These are phyloP conservation scores for Hibiscus mutabilis DNA, from an alignment of 345 rosid genomes.

Conservation along the genomic window DNA sequence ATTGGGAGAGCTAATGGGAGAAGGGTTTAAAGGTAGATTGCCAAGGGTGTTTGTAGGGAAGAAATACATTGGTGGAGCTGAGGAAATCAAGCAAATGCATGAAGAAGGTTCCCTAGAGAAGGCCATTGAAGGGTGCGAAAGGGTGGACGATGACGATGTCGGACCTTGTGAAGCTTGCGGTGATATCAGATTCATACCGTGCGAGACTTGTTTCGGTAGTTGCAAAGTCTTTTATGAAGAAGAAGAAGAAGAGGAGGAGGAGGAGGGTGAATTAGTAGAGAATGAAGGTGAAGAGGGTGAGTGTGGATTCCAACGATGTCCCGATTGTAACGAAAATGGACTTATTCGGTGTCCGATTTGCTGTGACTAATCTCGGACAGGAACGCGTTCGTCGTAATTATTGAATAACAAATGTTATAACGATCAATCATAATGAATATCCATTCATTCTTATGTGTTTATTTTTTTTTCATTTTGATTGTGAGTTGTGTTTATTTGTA, in stretches of 20 bases:
- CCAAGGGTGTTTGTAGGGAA: slow-evolving; percentile 73
- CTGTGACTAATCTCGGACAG: slow-evolving; percentile 24
- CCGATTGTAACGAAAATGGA: slow-evolving; percentile 92
- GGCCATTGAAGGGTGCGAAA: slow-evolving; percentile 48
- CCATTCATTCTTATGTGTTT: too few species aligned
- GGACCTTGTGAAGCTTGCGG: slow-evolving; percentile 78
- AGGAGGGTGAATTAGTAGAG: slow-evolving; percentile 16
- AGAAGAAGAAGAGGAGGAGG: slow-evolving; percentile 28
- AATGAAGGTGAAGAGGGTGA: slow-evolving; percentile 26
- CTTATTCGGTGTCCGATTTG: slow-evolving; percentile 67
- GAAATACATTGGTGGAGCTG: slow-evolving; percentile 72
- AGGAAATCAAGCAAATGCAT: slow-evolving; percentile 60
- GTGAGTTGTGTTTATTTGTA: neutral
- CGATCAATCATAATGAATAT: too few species aligned
- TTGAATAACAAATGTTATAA: too few species aligned
- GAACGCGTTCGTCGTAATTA: neutral
- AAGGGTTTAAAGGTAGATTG: slow-evolving; percentile 31
- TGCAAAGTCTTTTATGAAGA: slow-evolving; percentile 61
- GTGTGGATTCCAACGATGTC: slow-evolving; percentile 71
- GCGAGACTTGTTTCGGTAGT: slow-evolving; percentile 60
- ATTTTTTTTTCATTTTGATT: neutral
- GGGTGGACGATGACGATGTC: slow-evolving; percentile 29
- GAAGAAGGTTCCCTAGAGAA: slow-evolving; percentile 84
- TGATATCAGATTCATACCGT: slow-evolving; percentile 73
- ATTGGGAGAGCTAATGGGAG: slow-evolving; percentile 46